A percentile compares a stretch with the other conserved stretches of the same genome.
These are phyloP conservation scores for Colletotrichum truncatum DNA, from an alignment of 2,329 filamentous ascomycete genomes.

Conservation along the genomic window DNA sequence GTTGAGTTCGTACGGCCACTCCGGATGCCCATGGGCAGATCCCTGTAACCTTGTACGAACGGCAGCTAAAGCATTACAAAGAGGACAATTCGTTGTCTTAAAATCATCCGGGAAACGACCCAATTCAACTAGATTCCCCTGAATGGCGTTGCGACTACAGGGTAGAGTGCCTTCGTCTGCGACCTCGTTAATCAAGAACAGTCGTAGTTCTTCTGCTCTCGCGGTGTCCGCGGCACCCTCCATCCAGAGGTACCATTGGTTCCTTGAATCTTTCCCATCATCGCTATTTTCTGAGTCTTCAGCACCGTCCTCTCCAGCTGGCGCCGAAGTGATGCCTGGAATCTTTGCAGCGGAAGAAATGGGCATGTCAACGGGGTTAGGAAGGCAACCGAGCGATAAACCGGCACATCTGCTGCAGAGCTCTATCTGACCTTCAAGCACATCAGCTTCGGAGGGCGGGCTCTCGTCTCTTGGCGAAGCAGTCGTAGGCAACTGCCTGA, in stretches of 20 bases:
- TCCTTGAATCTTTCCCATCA: not conserved
- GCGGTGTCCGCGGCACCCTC: not conserved
- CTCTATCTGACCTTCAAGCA: not conserved
- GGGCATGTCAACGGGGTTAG: not conserved
- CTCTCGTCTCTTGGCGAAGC: not conserved
- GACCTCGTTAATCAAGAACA: not conserved
- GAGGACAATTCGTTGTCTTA: not conserved
- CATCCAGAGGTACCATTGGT: not conserved
- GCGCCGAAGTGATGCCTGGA: not conserved
- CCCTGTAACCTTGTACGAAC: not conserved
- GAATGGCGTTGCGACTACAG: not conserved
- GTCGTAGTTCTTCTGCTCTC: not conserved
- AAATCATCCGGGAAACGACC: not conserved
- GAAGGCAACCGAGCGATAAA: not conserved
- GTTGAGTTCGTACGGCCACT: not conserved
- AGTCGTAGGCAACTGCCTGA: not conserved
- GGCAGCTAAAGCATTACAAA: not conserved
- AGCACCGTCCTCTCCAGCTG: too few species aligned
- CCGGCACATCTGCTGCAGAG: not conserved
- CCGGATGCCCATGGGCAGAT: not conserved
- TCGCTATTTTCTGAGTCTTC: not conserved
- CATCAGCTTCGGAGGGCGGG: not conserved
- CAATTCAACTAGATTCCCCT: not conserved
- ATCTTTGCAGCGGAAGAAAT: not conserved
- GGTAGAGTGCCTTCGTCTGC: not conserved